These are phyloP conservation scores for Solanum sitiens DNA, from an alignment of 257 asterid species.

Conservation along the genomic window DNA sequence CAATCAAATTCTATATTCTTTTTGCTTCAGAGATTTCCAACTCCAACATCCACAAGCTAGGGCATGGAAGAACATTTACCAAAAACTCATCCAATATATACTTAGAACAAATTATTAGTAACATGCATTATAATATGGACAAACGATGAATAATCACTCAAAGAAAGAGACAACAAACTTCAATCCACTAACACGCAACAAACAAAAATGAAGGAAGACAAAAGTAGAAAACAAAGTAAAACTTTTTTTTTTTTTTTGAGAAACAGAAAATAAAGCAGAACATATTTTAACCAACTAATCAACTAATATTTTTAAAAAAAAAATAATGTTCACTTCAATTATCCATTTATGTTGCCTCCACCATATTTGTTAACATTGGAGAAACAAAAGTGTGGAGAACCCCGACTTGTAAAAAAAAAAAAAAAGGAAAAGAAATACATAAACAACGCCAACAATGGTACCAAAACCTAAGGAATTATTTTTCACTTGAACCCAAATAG, in stretches of 20 bases:
- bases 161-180: not conserved
- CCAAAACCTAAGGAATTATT: not conserved
- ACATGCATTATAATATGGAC: not conserved
- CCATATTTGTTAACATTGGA: not conserved
- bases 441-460: not conserved
- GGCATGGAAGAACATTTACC: not conserved
- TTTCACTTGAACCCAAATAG: not conserved
- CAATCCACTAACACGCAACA: not conserved
- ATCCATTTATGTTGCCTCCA: not conserved
- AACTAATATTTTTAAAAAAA: not conserved
- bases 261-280: not conserved
- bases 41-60: not conserved
- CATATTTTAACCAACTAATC: not conserved
- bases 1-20: not conserved
- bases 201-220: not conserved
- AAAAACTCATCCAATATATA: not conserved
- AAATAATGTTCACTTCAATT: not conserved
- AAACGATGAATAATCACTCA: not conserved
- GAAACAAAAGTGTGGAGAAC: not conserved
- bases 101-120: not conserved
- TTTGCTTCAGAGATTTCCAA: not conserved
- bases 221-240: not conserved
- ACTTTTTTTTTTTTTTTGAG: not conserved
- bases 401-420: not conserved
- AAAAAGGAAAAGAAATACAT: not conserved